phyloP scores from a whole-genome alignment of 352 stramenopile species.

The Blastocystis sp. region DNA sequence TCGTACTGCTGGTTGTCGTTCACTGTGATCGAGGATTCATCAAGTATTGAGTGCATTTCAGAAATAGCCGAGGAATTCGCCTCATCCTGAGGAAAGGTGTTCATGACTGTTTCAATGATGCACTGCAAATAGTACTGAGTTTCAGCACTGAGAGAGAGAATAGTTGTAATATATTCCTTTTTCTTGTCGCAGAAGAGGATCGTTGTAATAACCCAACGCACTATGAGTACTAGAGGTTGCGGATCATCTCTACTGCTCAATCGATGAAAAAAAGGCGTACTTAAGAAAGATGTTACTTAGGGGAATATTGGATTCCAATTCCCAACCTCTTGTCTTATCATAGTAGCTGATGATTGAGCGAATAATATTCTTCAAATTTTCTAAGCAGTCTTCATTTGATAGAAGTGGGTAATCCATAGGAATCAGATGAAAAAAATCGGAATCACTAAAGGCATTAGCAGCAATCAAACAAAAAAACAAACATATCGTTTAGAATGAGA shows the following conservation, averaged over 20 bases:
- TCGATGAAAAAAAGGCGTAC: neutral
- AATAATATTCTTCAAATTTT: slow-evolving; percentile 21
- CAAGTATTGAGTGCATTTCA: neutral
- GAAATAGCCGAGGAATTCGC: neutral
- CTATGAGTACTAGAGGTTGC: neutral
- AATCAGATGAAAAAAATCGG: neutral
- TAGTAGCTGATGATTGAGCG: neutral
- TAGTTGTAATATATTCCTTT: slow-evolving; percentile 6
- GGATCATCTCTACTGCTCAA: neutral
- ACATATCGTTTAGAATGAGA: slow-evolving; percentile 30
- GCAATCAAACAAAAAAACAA: neutral
- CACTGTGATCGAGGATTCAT: neutral
- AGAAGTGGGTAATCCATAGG: neutral
- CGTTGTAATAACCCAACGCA: slow-evolving; percentile 41
- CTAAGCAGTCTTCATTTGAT: neutral
- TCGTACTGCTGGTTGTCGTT: neutral
- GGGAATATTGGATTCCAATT: slow-evolving; percentile 28
- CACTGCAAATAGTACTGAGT: slow-evolving; percentile 12
- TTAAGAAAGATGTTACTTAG: neutral
- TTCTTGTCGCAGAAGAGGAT: slow-evolving; percentile 35
- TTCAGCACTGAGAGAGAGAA: neutral
- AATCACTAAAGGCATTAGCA: neutral
- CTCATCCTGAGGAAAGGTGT: neutral
- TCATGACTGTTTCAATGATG: slow-evolving; percentile 42
- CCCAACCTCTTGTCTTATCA: neutral